Evolutionary conservation across 108 stramenopile genomes (phyloP), one percentile per base, ranked within the genome.

Genomic region (Parmales sp.): DNA sequence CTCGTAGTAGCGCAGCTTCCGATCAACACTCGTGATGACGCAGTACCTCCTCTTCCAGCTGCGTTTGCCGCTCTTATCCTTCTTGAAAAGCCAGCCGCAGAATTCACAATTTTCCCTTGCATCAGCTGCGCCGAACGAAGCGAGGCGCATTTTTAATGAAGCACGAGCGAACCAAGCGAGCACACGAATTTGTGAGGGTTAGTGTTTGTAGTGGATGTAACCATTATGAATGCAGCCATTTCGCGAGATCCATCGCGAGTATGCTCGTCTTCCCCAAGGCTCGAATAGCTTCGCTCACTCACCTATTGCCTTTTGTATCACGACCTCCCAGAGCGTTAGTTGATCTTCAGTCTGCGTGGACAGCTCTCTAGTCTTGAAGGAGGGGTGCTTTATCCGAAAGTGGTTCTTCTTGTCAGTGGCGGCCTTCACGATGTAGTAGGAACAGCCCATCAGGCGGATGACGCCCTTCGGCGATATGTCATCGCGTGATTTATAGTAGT

Each of bases 341-440:
- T 31, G 36, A 9, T 11, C 2, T 31, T 60, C 28, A 20, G 29
- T 31, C 25, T 60, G 31, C 6, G n/a, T 13, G 20, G 54, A 28
- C 28, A 60, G 20, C 31, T 60, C 54, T 31, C 54, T 60, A 5
- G 36, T 31, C 54, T 60, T 60, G 16, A 60, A 60, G 29, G 29
- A 28, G 29, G 28, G 25, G 54, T 60, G 54, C 54, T 60, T 60
- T 60, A 60, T 60, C 20, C 54, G 29, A 31, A 60, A 60, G 54
- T 60, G 54, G 29, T 60, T 60, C 54, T 60, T 31, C 54, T 60
- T 60, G 54, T 60, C 54, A 5, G 54, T 60, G 11, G 41, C 8
- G 29, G 7, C 7, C 54, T 60, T 60, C 4, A 60, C 54, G 29
- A 60, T 34, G 54, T 60, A 60, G 20, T 34, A 60, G n/a, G 54